phyloP scores from a whole-genome alignment of 805 yeast species.

The Candida yuanshanica region DNA sequence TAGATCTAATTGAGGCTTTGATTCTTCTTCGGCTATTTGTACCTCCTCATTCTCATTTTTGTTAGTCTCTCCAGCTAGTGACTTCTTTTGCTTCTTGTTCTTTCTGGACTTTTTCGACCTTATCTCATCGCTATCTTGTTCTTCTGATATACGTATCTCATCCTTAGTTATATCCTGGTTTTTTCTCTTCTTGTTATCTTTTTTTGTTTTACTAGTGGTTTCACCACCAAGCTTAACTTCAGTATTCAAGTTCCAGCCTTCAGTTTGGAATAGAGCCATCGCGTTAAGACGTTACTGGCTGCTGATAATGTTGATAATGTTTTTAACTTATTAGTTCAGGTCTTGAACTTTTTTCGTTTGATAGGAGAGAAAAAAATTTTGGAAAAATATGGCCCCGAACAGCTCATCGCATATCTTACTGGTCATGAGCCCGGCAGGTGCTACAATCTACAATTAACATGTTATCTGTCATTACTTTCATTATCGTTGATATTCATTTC shows the following conservation, averaged over 20 bases:
- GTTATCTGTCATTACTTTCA: background rate
- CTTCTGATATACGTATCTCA: constrained; percentile 6
- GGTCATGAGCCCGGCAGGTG: no score
- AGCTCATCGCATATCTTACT: constrained; percentile 1
- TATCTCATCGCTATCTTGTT: constrained; percentile 10
- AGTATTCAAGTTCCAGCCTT: constrained; percentile 71
- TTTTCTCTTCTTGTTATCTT: constrained; percentile 22
- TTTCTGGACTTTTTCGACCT: constrained; percentile 10
- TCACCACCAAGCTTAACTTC: constrained; percentile 45
- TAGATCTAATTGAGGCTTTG: constrained; percentile 15
- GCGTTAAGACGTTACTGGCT: background rate
- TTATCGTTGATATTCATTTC: background rate
- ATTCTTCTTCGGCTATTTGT: constrained; percentile 7
- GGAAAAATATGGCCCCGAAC: background rate
- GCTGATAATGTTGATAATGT: background rate
- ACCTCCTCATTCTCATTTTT: constrained; percentile 4
- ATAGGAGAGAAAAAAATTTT: background rate
- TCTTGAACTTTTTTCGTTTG: background rate
- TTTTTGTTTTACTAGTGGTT: constrained; percentile 24
- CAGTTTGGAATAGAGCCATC: constrained; percentile 73
- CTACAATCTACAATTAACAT: no score
- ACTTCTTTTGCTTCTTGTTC: constrained; percentile 6
- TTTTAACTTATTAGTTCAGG: background rate
- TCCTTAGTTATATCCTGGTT: constrained; percentile 10
- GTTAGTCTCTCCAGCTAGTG: background rate